These are phyloP conservation scores for Hippophae gyantsensis DNA, from an alignment of 306 rosid genomes.

Conservation along the genomic window DNA sequence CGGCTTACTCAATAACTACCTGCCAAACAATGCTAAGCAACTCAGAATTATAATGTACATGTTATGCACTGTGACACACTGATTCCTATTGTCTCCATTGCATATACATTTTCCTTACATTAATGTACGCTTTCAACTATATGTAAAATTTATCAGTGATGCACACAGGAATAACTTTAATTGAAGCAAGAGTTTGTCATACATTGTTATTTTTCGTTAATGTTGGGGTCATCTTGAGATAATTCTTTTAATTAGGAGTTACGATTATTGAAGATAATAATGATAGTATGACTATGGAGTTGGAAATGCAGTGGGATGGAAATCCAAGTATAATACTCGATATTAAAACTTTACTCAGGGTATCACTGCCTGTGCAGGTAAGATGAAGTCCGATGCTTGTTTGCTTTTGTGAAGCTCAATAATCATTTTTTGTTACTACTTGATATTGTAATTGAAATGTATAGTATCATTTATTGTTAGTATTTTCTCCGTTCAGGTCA, in stretches of 20 bases:
- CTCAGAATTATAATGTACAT: too few species aligned
- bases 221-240: constrained; percentile 22
- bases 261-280: constrained; percentile 66
- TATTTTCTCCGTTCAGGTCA: constrained; percentile 61
- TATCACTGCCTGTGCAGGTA: constrained; percentile 89
- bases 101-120: too few species aligned
- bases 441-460: not conserved
- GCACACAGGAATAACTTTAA: not conserved
- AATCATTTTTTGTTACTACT: not conserved
- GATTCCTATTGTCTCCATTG: too few species aligned
- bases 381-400: constrained; percentile 6
- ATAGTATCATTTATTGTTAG: constrained; percentile 24
- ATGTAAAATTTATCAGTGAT: too few species aligned
- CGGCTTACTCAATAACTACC: too few species aligned
- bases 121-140: too few species aligned
- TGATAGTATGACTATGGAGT: constrained; percentile 72
- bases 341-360: constrained; percentile 75
- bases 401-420: not conserved
- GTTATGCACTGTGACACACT: too few species aligned
- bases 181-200: not conserved
- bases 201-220: not conserved
- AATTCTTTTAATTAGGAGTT: constrained; percentile 47
- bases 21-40: too few species aligned
- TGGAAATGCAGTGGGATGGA: constrained; percentile 99
- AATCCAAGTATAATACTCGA: constrained; percentile 83